Base-by-base conservation (phyloP, 768 basidiomycete species). In the Lactarius psammicola region DNA sequence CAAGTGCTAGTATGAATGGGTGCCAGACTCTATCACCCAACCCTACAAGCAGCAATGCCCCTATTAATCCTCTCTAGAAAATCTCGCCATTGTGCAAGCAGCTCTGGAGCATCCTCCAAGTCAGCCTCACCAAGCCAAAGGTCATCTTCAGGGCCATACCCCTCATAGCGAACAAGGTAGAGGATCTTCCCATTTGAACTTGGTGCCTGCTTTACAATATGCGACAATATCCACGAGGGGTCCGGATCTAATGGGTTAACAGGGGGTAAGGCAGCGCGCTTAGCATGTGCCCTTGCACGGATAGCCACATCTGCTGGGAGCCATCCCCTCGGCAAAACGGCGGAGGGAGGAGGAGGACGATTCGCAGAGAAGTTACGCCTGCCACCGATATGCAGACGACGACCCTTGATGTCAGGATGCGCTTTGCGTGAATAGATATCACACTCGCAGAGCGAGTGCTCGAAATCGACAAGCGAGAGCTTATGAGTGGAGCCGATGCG, bases 401-500 rank as follows among this genome's bases (percentile, higher is more conserved):
- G 63, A 26, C 73, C 69, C 53, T 77, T 79, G 63, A 86, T 71
- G 13, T 74, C 46, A 3, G 85, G 83, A 72, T 85, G 82, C 23
- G 75, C 78, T n/a, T 76, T 77, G 55, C 90, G 87, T 49, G 85
- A 79, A 71, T 92, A 92, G 72, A 92, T 90, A 76, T 91, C 88
- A 54, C 88, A 80, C 73, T 93, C 91, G 76, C 91, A 93, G 18
- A 92, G 76, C 1, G 86, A 80, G 73, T 93, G 91, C 76, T 93
- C 91, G 60, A 92, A 78, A 73, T 93, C 91, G 42, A 85, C 84
- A 57, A 90, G 76, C 69, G 88, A 84, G 8, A 83, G 82, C 15
- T 72, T 72, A 1, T 65, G 66, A 3, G 69, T 60, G 15, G 67
- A 60, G 20, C 62, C 68, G 31, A 77, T 67, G 49, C 70, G 62